phyloP scores from a whole-genome alignment of 805 yeast species.

The Kodamaea sagamina region DNA sequence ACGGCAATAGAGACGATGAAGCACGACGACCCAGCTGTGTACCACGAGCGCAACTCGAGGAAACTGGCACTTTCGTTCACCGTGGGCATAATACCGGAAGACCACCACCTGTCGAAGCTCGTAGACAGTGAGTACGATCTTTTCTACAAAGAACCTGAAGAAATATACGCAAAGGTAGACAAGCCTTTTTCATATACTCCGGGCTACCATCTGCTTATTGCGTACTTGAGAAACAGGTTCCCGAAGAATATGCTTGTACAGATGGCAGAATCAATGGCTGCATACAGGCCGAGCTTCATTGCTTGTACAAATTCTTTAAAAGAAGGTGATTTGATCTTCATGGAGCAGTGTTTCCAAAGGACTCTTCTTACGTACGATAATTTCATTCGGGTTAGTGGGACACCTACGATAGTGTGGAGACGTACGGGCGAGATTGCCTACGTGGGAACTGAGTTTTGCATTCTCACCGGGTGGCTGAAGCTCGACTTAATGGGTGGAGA shows the following conservation, averaged over 20 bases:
- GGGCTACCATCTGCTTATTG: slow-evolving; percentile 81
- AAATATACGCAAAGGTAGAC: slow-evolving; percentile 72
- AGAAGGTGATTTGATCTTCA: slow-evolving; percentile 88
- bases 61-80: slow-evolving; percentile 48
- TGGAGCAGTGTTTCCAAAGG: slow-evolving; percentile 95
- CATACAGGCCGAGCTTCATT: slow-evolving; percentile 87
- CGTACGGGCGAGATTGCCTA: slow-evolving; percentile 94
- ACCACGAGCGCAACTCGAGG: slow-evolving; percentile 37
- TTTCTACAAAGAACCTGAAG: slow-evolving; percentile 61
- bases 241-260: slow-evolving; percentile 67
- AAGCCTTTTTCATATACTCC: slow-evolving; percentile 87
- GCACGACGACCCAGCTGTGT: slow-evolving; percentile 42
- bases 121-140: slow-evolving; percentile 17
- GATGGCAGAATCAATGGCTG: slow-evolving; percentile 87
- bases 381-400: slow-evolving; percentile 80
- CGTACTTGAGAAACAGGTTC: slow-evolving; percentile 72
- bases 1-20: slow-evolving; percentile 44
- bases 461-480: slow-evolving; percentile 86
- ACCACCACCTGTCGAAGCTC: slow-evolving; percentile 23
- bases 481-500: slow-evolving; percentile 59
- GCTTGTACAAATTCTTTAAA: slow-evolving; percentile 88
- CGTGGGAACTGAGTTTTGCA: slow-evolving; percentile 91
- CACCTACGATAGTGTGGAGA: slow-evolving; percentile 95
- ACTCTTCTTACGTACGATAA: slow-evolving; percentile 86
- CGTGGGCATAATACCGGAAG: slow-evolving; percentile 46